phyloP scores from a whole-genome alignment of 1,284 basidiomycete species.

The Papiliotrema nemorosa region DNA sequence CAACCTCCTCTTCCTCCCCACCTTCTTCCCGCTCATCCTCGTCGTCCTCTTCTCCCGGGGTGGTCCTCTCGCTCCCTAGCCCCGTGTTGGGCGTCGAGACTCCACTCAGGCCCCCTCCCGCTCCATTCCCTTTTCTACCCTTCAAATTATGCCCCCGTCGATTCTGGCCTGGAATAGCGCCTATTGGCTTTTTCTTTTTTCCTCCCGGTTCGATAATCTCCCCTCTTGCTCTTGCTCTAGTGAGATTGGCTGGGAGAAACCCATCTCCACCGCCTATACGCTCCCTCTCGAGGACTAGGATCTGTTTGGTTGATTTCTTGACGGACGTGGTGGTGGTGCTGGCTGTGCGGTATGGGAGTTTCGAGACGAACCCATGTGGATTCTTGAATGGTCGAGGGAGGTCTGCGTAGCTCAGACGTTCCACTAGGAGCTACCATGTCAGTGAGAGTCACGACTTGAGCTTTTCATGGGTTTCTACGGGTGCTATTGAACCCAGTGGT shows the following conservation, averaged over 20 bases:
- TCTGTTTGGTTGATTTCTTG: constrained; percentile 46
- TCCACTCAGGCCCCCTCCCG: constrained; percentile 16
- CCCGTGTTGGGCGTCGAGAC: constrained; percentile 24
- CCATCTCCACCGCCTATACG: constrained; percentile 41
- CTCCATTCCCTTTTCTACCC: not conserved
- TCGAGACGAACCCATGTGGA: constrained; percentile 26
- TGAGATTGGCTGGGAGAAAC: constrained; percentile 36
- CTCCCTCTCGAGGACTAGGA: constrained; percentile 45
- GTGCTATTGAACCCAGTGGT: too few relatives aligned
- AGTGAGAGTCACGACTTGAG: too few relatives aligned
- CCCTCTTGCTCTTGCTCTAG: constrained; percentile 32
- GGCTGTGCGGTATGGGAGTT: constrained; percentile 37
- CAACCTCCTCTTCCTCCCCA: constrained; percentile 15
- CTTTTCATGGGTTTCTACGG: too few relatives aligned
- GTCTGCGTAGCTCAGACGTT: constrained; percentile 41
- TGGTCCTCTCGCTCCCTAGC: constrained; percentile 7
- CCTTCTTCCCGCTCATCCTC: constrained; percentile 10
- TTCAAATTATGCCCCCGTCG: constrained; percentile 13
- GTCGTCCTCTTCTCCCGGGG: constrained; percentile 4
- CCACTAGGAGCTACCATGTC: constrained; percentile 25
- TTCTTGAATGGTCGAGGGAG: constrained; percentile 44
- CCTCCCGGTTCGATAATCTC: constrained; percentile 36
- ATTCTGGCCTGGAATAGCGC: constrained; percentile 4
- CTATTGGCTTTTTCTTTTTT: constrained; percentile 40
- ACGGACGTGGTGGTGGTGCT: constrained; percentile 26